phyloP scores from a whole-genome alignment of 2,329 filamentous ascomycete species.

The Xylariaceae sp. region DNA sequence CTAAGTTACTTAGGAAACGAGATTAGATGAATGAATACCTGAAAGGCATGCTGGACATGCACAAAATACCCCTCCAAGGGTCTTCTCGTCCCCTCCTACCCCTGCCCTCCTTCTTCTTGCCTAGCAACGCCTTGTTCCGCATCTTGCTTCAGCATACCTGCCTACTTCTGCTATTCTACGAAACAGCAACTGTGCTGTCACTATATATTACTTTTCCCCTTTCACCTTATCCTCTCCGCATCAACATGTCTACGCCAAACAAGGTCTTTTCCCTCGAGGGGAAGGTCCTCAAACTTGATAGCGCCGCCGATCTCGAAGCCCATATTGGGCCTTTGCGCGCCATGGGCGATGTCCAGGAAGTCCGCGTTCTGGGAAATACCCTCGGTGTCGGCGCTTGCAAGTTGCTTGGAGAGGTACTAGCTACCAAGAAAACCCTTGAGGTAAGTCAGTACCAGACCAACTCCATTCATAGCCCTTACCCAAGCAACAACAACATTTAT shows the following conservation, averaged over 20 bases:
- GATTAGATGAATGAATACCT: too few relatives aligned
- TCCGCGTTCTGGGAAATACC: constrained; percentile 86
- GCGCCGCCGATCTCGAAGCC: constrained; percentile 77
- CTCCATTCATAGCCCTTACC: constrained; percentile 8
- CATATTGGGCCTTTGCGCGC: constrained; percentile 73
- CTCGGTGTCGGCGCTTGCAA: constrained; percentile 85
- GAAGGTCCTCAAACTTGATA: constrained; percentile 88
- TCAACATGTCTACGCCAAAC: constrained; percentile 42
- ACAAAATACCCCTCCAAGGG: too few relatives aligned
- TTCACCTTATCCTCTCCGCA: too few relatives aligned
- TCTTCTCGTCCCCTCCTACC: too few relatives aligned
- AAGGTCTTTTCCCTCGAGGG: constrained; percentile 88
- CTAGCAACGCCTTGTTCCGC: too few relatives aligned
- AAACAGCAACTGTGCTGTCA: too few relatives aligned
- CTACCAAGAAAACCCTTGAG: constrained; percentile 77
- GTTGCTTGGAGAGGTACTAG: constrained; percentile 76
- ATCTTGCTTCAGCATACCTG: too few relatives aligned
- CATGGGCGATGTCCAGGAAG: constrained; percentile 74
- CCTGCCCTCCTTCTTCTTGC: too few relatives aligned
- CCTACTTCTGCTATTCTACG: too few relatives aligned
- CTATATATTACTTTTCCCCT: too few relatives aligned
- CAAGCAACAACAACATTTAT: not conserved
- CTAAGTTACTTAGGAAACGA: too few relatives aligned
- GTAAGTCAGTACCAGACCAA: constrained; percentile 37
- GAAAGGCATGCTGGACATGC: too few relatives aligned